Percentiles rank a stretch among this genome's conserved stretches.
Conservation (phyloP, 2,329 filamentous ascomycete species). For the Aphanocladium album region DNA sequence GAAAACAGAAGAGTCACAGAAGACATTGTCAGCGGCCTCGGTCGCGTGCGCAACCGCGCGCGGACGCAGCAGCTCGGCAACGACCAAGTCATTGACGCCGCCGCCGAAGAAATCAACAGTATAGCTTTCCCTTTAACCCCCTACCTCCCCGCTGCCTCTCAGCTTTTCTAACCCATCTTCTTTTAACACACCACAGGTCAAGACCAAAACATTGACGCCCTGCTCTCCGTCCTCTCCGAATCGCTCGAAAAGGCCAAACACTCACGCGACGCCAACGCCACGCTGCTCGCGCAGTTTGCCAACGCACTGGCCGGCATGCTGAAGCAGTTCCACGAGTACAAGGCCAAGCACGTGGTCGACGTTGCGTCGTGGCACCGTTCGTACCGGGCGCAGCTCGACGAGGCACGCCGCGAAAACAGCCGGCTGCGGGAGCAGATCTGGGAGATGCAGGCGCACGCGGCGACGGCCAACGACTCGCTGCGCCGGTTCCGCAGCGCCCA, state of each 20-base stretch:
- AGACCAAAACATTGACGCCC: slow-evolving; percentile 54
- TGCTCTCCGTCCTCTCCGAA: slow-evolving; percentile 56
- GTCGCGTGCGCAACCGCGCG: slow-evolving; percentile 55
- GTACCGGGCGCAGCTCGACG: slow-evolving; percentile 58
- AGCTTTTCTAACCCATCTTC: background rate
- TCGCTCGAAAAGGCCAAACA: slow-evolving; percentile 57
- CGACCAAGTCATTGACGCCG: slow-evolving; percentile 52
- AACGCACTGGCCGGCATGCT: slow-evolving; percentile 53
- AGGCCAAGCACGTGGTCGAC: slow-evolving; percentile 56
- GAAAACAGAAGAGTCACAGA: slow-evolving; percentile 58
- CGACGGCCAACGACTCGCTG: slow-evolving; percentile 51
- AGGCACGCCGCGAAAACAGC: slow-evolving; percentile 59
- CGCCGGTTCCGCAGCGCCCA: slow-evolving; percentile 52
- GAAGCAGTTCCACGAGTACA: slow-evolving; percentile 62
- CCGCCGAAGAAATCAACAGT: slow-evolving; percentile 55
- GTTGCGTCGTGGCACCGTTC: slow-evolving; percentile 61
- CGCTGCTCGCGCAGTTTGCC: slow-evolving; percentile 54
- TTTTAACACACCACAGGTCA: slow-evolving; percentile 41
- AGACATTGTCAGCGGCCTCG: slow-evolving; percentile 59
- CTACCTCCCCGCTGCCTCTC: background rate
- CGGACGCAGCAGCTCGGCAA: slow-evolving; percentile 48
- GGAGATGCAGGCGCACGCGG: slow-evolving; percentile 59
- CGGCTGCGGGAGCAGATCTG: slow-evolving; percentile 60
- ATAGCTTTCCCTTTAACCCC: no score
- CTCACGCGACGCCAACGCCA: slow-evolving; percentile 56